Evolutionary conservation across 2,329 filamentous ascomycete genomes (phyloP), one percentile per base, ranked within the genome.

Genomic region (Meredithiella fracta): DNA sequence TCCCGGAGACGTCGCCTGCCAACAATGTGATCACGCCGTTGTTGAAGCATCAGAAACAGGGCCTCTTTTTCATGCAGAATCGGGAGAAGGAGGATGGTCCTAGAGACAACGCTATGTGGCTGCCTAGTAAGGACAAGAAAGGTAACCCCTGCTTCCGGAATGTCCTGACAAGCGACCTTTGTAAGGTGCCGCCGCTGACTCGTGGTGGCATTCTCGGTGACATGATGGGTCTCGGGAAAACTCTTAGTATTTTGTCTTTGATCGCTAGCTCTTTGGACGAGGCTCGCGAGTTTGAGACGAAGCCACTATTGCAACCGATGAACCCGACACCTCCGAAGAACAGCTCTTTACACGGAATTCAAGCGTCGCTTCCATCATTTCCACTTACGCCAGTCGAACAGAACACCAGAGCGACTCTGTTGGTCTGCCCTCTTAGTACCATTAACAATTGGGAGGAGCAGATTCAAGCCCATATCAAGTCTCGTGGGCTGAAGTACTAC

Each of bases 401-500:
- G 44, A 94, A 96, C 63, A 80, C 79, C 4, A 85, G 81, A 64
- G 81, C 86, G 0, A 97, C 92, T 0, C 72, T 98, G 31, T 75
- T 98, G 17, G 80, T 98, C 15, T 94, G 86, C 57, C 92, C 92
- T 1, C 75, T 96, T 2, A 95, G 87, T 64, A 92, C 91, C 0
- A 82, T 97, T 58, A 83, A 85, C 25, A 98, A 97, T 64, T 98
- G 92, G 92, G 85, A 91, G 63, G 82, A 89, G 62, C 92, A 98
- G 67, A 86, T 97, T 59, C 84, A 84, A 63, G 77, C 85, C 58
- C 92, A 98, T 67, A 73, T 94, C 49, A 74, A 77, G 52, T 73
- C 78, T 0, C 76, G 73, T 0, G 70, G 76, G 6, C 65, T 97
- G 17, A 82, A 72, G 1, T 87, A 80, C 64, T 87, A 92, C 65